Conservation (phyloP, 2,329 filamentous ascomycete genomes). For the Colletotrichum sp. region DNA sequence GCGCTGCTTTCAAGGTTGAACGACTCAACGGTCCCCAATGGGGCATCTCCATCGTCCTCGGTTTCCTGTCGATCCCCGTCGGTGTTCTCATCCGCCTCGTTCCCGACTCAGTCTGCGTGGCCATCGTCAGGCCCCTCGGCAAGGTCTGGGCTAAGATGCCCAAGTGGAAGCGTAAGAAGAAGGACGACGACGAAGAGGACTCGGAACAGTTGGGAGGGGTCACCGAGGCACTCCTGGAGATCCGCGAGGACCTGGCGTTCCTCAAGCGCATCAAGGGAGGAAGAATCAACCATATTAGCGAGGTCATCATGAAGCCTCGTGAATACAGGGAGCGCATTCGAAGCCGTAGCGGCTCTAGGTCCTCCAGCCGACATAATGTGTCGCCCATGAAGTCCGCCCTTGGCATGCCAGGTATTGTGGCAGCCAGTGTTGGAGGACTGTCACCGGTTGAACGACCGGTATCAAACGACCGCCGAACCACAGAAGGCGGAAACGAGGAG, state of each 20-base stretch:
- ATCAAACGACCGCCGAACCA: background rate
- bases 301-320: constrained; percentile 60
- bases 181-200: constrained; percentile 29
- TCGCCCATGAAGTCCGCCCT: constrained; percentile 23
- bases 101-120: constrained; percentile 16
- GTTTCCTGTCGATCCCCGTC: constrained; percentile 69
- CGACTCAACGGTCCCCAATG: constrained; percentile 65
- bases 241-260: constrained; percentile 66
- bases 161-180: constrained; percentile 21
- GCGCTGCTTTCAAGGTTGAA: constrained; percentile 61
- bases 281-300: constrained; percentile 63
- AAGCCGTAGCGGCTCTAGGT: constrained; percentile 21
- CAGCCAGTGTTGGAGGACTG: constrained; percentile 23
- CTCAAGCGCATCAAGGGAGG: constrained; percentile 66
- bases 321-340: constrained; percentile 36
- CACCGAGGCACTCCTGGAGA: constrained; percentile 53
- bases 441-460: constrained; percentile 16
- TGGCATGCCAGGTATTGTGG: constrained; percentile 24
- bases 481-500: background rate
- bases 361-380: constrained; percentile 17
- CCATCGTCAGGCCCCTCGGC: constrained; percentile 24
- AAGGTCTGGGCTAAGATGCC: constrained; percentile 19
- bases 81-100: constrained; percentile 67
- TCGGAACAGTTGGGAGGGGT: constrained; percentile 36
- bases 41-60: constrained; percentile 72